phyloP scores from a whole-genome alignment of 495 filamentous ascomycete species.

The Tuber brumale region DNA sequence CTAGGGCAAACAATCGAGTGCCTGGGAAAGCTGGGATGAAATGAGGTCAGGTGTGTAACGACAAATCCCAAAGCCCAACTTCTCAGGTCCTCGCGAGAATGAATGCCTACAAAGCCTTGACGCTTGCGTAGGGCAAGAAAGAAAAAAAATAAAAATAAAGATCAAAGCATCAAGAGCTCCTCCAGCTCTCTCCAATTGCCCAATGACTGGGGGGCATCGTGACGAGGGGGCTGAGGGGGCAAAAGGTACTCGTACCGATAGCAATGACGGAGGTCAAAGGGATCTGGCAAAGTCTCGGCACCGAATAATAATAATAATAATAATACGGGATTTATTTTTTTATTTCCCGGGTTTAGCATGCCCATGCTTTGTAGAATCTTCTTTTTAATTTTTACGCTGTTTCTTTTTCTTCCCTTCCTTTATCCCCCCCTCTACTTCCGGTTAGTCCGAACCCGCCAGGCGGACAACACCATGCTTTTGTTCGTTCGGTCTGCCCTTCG shows the following conservation, averaged over 20 bases:
- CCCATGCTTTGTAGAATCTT: no score
- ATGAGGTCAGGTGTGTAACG: not conserved
- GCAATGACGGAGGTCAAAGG: not conserved
- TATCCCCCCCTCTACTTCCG: not conserved
- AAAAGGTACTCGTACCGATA: not conserved
- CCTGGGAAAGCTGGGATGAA: not conserved
- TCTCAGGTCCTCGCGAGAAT: slow-evolving; percentile 2
- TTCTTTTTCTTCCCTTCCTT: not conserved
- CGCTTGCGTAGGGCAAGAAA: not conserved
- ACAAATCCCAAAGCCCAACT: not conserved
- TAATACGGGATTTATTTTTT: not conserved
- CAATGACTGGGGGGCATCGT: not conserved
- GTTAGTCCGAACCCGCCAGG: not conserved
- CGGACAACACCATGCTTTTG: not conserved
- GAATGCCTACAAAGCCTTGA: not conserved
- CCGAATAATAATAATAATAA: not conserved
- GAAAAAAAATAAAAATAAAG: not conserved
- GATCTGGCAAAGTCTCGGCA: not conserved
- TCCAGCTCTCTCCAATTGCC: not conserved
- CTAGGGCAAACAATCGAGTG: not conserved
- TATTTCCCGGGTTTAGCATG: not conserved
- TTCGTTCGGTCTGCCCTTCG: not conserved
- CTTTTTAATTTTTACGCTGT: no score
- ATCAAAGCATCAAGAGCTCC: not conserved
- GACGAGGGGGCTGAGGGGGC: not conserved